Conservation (phyloP, 768 basidiomycete genomes). For the Lactarius tabidus region DNA sequence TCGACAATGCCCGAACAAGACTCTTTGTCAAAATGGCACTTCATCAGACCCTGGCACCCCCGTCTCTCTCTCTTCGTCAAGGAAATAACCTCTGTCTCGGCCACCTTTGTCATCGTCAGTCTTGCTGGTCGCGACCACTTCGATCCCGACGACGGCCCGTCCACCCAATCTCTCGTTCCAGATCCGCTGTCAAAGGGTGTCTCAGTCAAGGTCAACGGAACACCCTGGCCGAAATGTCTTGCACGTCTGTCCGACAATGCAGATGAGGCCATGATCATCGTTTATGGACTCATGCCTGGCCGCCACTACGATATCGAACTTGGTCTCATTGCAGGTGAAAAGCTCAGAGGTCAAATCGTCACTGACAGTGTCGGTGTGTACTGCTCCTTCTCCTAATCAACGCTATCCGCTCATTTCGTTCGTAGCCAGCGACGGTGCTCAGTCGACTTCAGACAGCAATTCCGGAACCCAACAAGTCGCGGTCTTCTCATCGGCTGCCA, state of each 20-base stretch:
- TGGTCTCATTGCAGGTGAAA: constrained; percentile 57
- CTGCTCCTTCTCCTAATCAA: not conserved
- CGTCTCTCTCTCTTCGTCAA: constrained; percentile 66
- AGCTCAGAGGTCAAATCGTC: constrained; percentile 60
- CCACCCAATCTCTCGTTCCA: constrained; percentile 43
- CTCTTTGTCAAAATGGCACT: constrained; percentile 47
- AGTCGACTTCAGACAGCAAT: constrained; percentile 10
- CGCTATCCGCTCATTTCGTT: not conserved
- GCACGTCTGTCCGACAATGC: constrained; percentile 73
- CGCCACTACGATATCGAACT: constrained; percentile 89
- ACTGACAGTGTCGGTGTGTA: constrained; percentile 50
- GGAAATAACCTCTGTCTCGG: constrained; percentile 84
- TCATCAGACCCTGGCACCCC: constrained; percentile 73
- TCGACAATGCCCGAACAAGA: not conserved
- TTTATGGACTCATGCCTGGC: constrained; percentile 85
- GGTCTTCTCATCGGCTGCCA: constrained; percentile 2
- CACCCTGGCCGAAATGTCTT: constrained; percentile 75
- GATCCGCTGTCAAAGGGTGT: constrained; percentile 71
- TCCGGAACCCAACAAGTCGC: constrained; percentile 8
- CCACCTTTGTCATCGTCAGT: constrained; percentile 59
- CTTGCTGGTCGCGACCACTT: constrained; percentile 32
- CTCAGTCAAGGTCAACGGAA: constrained; percentile 74
- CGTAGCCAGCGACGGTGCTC: constrained; percentile 4
- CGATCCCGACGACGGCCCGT: constrained; percentile 33
- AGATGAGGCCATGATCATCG: constrained; percentile 87